Percentiles rank a stretch among this genome's conserved stretches.
These are phyloP conservation scores for Mycena maculata DNA, from an alignment of 768 basidiomycete species.

Conservation along the genomic window DNA sequence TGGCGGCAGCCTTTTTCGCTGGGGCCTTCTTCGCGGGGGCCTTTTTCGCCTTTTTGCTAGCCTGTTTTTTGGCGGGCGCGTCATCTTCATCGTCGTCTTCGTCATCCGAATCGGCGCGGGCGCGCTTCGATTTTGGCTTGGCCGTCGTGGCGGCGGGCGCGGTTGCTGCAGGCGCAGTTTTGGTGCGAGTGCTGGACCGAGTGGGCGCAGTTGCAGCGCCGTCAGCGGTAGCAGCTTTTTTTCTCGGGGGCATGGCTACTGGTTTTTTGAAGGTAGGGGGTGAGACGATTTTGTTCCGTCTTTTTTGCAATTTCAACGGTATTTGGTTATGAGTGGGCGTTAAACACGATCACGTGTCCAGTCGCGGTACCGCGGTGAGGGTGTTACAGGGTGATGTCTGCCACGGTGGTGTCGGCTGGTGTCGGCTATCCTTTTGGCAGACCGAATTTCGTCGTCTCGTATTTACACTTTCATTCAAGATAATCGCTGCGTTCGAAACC, in stretches of 20 bases:
- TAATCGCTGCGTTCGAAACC: conserved; percentile 52
- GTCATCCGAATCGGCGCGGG: conserved; percentile 41
- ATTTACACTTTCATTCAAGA: conserved; percentile 29
- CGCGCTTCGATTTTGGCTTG: conserved; percentile 46
- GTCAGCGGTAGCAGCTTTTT: conserved; percentile 51
- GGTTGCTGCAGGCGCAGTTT: conserved; percentile 39
- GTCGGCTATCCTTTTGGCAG: no score
- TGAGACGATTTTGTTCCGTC: no score
- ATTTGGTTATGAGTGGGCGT: neutral
- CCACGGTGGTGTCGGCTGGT: no score
- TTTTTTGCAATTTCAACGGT: no score
- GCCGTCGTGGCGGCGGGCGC: conserved; percentile 40
- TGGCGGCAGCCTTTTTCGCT: conserved; percentile 37
- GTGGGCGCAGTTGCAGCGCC: conserved; percentile 46
- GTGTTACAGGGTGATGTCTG: neutral
- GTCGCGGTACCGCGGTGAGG: neutral
- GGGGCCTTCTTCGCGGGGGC: conserved; percentile 33
- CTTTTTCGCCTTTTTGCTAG: conserved; percentile 36
- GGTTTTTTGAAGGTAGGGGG: conserved; percentile 16
- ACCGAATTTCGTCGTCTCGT: conserved; percentile 13
- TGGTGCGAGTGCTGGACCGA: conserved; percentile 52
- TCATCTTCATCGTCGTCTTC: conserved; percentile 41
- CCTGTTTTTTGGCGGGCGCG: conserved; percentile 45
- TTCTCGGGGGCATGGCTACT: conserved; percentile 58
- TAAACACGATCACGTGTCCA: conserved; percentile 20